A percentile compares a stretch with the other conserved stretches of the same genome.
Conservation (phyloP, 257 asterid genomes). For the Nicotiana obtusifolia region DNA sequence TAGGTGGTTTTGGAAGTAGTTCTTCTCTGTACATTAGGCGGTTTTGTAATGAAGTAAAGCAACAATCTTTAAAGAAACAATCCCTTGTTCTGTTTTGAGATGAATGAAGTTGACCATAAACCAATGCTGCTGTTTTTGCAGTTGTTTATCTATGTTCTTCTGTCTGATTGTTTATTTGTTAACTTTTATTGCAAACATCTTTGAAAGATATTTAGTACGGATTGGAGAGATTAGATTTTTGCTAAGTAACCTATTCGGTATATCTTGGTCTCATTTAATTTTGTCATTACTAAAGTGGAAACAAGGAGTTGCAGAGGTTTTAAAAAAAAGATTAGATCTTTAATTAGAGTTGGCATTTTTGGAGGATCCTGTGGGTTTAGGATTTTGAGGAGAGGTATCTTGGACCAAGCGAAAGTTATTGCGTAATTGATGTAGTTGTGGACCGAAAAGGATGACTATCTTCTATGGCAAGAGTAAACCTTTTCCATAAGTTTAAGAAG, state of each 20-base stretch:
- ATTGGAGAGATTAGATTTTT: not conserved
- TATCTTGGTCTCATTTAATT: not conserved
- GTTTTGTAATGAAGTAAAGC: not conserved
- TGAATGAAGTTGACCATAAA: not conserved
- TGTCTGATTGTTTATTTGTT: not conserved
- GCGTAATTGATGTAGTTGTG: not conserved
- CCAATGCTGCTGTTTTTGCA: not conserved
- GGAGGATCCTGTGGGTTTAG: not conserved
- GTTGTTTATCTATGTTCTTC: not conserved
- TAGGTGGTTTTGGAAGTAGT: not conserved
- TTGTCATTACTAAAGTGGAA: not conserved
- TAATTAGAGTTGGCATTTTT: not conserved
- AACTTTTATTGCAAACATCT: not conserved
- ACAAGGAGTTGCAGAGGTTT: not conserved
- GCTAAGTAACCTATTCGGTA: not conserved
- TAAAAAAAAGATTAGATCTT: not conserved
- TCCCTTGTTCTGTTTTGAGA: not conserved
- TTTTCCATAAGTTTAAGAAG: not conserved
- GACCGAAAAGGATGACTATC: not conserved
- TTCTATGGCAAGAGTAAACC: not conserved
- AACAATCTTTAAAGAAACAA: not conserved
- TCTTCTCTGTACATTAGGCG: not conserved
- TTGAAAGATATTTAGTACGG: not conserved
- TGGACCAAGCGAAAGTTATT: not conserved
- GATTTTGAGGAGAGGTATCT: not conserved